Evolutionary conservation across 169 alveolate genomes (phyloP), one percentile per base, ranked within the genome.

Genomic region (Plasmodium malariae): DNA sequence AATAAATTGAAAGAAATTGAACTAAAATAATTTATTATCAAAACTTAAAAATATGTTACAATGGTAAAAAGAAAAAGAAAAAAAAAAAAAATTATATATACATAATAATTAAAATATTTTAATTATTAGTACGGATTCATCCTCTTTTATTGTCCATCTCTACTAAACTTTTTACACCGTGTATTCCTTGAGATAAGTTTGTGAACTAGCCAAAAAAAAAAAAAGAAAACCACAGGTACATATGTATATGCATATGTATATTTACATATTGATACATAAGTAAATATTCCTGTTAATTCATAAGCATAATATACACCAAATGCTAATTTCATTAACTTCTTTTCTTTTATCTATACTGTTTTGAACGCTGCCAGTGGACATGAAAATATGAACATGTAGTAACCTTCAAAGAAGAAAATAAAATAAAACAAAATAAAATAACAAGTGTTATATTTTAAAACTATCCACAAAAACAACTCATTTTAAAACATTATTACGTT

Each of bases 361-460:
- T 86, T 86, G 19, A 86, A 86, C 37, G 87, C 76, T 0, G 92
- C 92, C 59, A 86, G 49, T 24, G 92, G 92, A 26, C 62, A 69
- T 17, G 87, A 86, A 21, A 12, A 11, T 19, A 54, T 30, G 14
- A 86, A 21, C 36, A 40, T 34, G 17, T 70, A 86, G 30, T 68
- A 30, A 34, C 78, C 92, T 86, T 7, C 24, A 28, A 30, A 86
- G 19, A 40, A 32, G n/a, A 37, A 85, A 57, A 69, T 19, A 26
- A 69, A 40, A 63, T 12, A 21, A 30, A 49, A 24, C 28, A 65
- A 80, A 65, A 49, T 1, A n/a, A 28, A 63, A 63, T 40, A 12
- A 74, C n/a, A 37, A 62, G 9, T 45, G 2, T 34, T 34, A 49
- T 51, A 49, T 36, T 3, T 6, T 7, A 51, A 62, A 62, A 62